phyloP scores from a whole-genome alignment of 2,329 filamentous ascomycete genomes.

The Apiospora malaysiana region DNA sequence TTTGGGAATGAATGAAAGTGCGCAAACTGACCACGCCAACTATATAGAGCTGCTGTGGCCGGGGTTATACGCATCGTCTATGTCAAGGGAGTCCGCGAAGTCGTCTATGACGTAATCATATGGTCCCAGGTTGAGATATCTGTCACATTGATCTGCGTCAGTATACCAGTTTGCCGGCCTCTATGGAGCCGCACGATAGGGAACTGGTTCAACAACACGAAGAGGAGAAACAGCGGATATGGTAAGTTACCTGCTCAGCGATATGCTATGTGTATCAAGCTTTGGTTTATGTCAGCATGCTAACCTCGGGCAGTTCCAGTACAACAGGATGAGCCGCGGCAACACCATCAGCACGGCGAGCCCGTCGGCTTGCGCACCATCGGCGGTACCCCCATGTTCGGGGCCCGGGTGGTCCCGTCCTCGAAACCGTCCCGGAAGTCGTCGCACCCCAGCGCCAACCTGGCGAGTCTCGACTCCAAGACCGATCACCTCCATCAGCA shows the following conservation, averaged over 20 bases:
- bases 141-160: background rate
- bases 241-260: background rate
- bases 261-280: background rate
- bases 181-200: background rate
- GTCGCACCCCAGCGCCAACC: background rate
- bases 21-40: background rate
- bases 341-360: background rate
- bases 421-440: background rate
- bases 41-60: background rate
- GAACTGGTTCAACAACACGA: background rate
- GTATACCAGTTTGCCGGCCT: background rate
- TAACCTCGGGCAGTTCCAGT: background rate
- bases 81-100: background rate
- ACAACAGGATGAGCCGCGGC: background rate
- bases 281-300: background rate
- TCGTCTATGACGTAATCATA: constrained; percentile 3
- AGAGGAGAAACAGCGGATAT: constrained; percentile 3
- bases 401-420: background rate
- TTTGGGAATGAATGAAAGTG: background rate
- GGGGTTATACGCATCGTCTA: background rate
- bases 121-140: background rate
- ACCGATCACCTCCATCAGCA: background rate
- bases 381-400: constrained; percentile 1
- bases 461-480: constrained; percentile 9
- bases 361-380: background rate